Evolutionary conservation across 2,329 filamentous ascomycete genomes (phyloP).

Genomic region (Ceratocystiopsis minuta): DNA sequence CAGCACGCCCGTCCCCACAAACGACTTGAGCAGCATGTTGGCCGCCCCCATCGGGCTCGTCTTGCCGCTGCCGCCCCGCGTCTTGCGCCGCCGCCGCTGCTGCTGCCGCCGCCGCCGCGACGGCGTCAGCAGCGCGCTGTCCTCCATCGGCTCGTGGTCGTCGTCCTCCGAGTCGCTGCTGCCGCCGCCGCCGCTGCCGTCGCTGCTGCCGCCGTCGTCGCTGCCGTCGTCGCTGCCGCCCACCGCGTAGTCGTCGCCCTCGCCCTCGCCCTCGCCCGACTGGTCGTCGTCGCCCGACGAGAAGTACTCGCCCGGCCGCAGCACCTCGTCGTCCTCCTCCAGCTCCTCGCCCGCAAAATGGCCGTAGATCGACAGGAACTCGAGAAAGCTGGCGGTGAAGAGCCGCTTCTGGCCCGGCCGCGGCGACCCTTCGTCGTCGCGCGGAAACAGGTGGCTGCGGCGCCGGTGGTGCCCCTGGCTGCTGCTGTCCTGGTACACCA

Average conservation of each 20-base stretch:
- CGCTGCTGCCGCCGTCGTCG: constrained; percentile 25
- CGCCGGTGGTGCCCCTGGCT: constrained; percentile 10
- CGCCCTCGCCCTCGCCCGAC: constrained; percentile 10
- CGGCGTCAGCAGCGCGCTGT: constrained; percentile 67
- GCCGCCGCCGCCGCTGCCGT: constrained; percentile 21
- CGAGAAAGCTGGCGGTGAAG: constrained; percentile 83
- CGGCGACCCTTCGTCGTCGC: neutral
- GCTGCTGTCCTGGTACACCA: constrained; percentile 18
- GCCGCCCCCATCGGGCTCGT: constrained; percentile 66
- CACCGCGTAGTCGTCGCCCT: neutral
- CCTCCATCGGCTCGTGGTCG: constrained; percentile 66
- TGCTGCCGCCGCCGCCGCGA: constrained; percentile 55
- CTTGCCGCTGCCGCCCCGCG: constrained; percentile 53
- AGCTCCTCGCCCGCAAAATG: constrained; percentile 96
- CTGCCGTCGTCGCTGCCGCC: constrained; percentile 36
- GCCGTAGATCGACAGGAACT: constrained; percentile 87
- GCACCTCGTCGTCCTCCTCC: constrained; percentile 85
- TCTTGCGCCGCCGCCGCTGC: constrained; percentile 60
- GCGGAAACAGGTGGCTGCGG: neutral
- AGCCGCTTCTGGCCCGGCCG: constrained; percentile 36
- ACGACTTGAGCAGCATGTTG: constrained; percentile 82
- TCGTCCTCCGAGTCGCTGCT: constrained; percentile 25
- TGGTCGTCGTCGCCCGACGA: constrained; percentile 47
- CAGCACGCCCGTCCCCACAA: constrained; percentile 88
- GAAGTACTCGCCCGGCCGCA: constrained; percentile 82